Conservation (phyloP, 1,139 yeast genomes). For the Dujonia santamariae region DNA sequence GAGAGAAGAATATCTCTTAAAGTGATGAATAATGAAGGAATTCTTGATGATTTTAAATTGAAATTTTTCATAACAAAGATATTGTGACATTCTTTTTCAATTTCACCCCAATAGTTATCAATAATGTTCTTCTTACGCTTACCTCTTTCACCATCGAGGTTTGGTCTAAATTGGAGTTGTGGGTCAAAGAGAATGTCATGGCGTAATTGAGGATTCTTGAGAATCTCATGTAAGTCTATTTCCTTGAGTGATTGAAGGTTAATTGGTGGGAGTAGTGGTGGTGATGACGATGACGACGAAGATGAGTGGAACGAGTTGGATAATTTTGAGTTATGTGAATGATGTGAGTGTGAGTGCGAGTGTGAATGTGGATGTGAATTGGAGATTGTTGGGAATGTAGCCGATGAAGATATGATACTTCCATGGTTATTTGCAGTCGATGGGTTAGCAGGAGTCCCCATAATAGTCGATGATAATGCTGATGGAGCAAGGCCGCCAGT, state of each 20-base stretch:
- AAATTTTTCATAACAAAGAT: constrained; percentile 23
- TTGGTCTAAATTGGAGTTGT: constrained; percentile 86
- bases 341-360: no score
- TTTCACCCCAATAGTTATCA: constrained; percentile 81
- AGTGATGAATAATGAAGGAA: constrained; percentile 70
- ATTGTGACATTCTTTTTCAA: constrained; percentile 58
- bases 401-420: no score
- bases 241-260: constrained; percentile 80
- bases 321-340: background rate
- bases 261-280: constrained; percentile 70
- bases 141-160: constrained; percentile 88
- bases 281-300: constrained; percentile 5
- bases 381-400: no score
- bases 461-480: background rate
- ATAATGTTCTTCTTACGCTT: constrained; percentile 70
- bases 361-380: no score
- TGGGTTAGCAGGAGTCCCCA: no score
- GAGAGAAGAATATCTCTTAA: constrained; percentile 73
- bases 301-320: constrained; percentile 5
- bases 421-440: no score
- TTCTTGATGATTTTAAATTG: constrained; percentile 42
- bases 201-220: constrained; percentile 87
- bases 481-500: constrained; percentile 1
- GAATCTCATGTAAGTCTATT: constrained; percentile 83
- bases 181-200: constrained; percentile 95